Conservation (phyloP, 2,329 filamentous ascomycete species). For the Penicillium sp. region DNA sequence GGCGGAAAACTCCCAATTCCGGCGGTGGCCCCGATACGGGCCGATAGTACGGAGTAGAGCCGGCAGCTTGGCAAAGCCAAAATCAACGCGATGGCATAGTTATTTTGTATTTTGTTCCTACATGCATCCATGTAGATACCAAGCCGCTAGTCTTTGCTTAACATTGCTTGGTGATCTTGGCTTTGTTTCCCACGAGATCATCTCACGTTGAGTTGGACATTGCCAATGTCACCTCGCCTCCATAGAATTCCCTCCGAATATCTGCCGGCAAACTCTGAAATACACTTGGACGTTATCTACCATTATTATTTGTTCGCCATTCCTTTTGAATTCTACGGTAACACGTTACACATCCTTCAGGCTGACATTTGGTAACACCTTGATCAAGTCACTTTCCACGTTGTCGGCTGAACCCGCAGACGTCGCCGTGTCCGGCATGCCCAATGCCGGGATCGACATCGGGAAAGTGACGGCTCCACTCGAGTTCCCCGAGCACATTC, state of each 20-base stretch:
- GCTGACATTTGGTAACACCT: neutral
- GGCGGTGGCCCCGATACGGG: neutral
- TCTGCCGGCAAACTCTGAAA: neutral
- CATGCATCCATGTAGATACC: too few relatives aligned
- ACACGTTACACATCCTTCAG: neutral
- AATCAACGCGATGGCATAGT: too few relatives aligned
- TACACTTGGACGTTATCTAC: neutral
- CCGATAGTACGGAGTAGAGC: too few relatives aligned
- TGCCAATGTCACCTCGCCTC: neutral
- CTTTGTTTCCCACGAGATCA: neutral
- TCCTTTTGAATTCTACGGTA: too few relatives aligned
- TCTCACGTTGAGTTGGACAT: neutral
- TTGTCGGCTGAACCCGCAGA: neutral
- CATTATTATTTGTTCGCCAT: neutral
- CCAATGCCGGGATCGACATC: conserved; percentile 1
- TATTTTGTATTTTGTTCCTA: too few relatives aligned
- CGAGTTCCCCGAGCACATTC: conserved; percentile 7
- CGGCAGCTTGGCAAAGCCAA: neutral
- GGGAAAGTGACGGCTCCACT: conserved; percentile 8
- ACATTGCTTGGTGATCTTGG: neutral
- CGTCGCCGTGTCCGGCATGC: conserved; percentile 2
- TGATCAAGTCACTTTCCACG: too few relatives aligned
- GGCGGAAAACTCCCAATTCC: conserved; percentile 4
- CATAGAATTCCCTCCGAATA: neutral
- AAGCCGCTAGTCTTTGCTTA: neutral